Conservation (phyloP, 345 rosid species). For the Boechera retrofracta region DNA sequence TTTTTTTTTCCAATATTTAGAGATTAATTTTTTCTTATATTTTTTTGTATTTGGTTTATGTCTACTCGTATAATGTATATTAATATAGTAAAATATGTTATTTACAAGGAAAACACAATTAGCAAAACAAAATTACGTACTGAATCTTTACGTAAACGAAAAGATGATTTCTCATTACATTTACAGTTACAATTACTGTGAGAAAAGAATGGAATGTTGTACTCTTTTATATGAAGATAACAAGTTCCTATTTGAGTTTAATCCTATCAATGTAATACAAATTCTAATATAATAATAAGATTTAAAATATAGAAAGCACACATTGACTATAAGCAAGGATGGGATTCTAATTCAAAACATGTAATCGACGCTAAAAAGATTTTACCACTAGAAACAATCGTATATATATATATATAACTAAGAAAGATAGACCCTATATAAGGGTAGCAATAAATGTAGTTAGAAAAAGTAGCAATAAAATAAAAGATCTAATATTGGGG, state of each 20-base stretch:
- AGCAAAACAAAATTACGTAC: not conserved
- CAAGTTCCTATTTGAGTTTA: not conserved
- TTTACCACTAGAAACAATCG: not conserved
- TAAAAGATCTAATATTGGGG: constrained; percentile 2
- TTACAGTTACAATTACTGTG: not conserved
- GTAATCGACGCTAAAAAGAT: not conserved
- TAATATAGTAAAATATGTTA: not conserved
- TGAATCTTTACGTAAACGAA: not conserved
- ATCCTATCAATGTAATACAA: not conserved
- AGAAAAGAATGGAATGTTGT: not conserved
- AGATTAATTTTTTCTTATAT: not conserved
- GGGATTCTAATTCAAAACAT: not conserved
- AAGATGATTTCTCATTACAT: not conserved
- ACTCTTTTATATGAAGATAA: not conserved
- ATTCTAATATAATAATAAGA: not conserved
- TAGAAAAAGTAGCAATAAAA: constrained; percentile 13
- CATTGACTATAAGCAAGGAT: not conserved
- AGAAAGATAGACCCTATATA: not conserved
- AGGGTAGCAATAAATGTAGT: constrained; percentile 23
- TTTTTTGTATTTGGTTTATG: not conserved
- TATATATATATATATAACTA: not conserved
- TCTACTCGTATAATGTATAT: not conserved
- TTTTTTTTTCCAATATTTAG: not conserved
- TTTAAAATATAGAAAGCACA: not conserved
- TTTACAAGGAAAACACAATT: not conserved